phyloP scores from a whole-genome alignment of 495 filamentous ascomycete species.

The Podospora sp. region DNA sequence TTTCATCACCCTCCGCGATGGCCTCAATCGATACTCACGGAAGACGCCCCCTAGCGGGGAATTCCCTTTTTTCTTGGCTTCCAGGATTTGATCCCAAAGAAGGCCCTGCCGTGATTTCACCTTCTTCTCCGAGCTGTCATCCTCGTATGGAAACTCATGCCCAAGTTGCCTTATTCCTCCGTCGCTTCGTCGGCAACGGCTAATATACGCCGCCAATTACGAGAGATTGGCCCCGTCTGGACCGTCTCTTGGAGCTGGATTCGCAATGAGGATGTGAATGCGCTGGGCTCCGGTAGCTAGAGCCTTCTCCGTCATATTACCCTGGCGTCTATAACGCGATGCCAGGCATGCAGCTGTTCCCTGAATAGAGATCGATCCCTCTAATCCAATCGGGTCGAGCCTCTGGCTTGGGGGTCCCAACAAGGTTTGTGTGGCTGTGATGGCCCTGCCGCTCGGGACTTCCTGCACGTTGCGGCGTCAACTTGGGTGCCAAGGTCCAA shows the following conservation, averaged over 20 bases:
- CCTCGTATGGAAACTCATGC: slow-evolving; percentile 14
- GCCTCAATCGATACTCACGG: neutral
- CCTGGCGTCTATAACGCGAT: neutral
- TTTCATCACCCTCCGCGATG: slow-evolving; percentile 5
- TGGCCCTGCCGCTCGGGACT: neutral
- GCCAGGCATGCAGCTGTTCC: neutral
- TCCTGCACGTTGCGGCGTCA: neutral
- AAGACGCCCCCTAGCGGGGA: neutral
- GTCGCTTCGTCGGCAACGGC: neutral
- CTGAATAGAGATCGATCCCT: neutral
- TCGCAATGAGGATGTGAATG: neutral
- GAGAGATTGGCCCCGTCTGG: slow-evolving; percentile 13
- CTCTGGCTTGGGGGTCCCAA: neutral
- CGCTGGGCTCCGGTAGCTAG: neutral
- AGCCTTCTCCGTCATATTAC: neutral
- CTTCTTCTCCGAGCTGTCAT: neutral
- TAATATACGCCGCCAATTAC: slow-evolving; percentile 6
- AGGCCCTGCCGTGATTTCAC: neutral
- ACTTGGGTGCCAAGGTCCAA: neutral
- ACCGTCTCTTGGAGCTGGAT: neutral
- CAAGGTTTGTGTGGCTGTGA: slow-evolving; percentile 2
- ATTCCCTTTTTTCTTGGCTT: neutral
- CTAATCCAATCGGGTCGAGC: neutral
- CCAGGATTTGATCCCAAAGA: neutral
- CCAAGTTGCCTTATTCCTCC: neutral